phyloP scores from a whole-genome alignment of 768 basidiomycete genomes.

The Dictyophora rubrovolvata region DNA sequence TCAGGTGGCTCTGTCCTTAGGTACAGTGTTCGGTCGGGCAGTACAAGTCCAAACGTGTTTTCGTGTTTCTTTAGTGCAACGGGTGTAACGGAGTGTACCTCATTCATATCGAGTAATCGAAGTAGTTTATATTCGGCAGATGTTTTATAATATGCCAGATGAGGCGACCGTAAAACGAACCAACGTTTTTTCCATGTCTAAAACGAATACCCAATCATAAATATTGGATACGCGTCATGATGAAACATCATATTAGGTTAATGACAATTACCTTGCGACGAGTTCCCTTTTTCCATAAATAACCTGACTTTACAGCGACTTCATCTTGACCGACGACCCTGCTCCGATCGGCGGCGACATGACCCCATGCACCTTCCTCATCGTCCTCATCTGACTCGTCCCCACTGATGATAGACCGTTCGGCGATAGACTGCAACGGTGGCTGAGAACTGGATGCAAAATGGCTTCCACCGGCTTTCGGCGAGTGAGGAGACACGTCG shows the following conservation, averaged over 20 bases:
- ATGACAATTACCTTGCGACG: constrained; percentile 69
- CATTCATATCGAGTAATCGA: constrained; percentile 73
- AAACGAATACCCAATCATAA: constrained; percentile 5
- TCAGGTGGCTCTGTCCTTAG: constrained; percentile 62
- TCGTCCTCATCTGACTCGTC: constrained; percentile 62
- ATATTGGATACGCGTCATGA: constrained; percentile 3
- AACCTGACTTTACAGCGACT: constrained; percentile 76
- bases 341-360: constrained; percentile 35
- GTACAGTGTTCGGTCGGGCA: constrained; percentile 83
- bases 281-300: constrained; percentile 97
- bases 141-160: constrained; percentile 95
- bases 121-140: constrained; percentile 90
- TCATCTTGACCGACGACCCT: constrained; percentile 42
- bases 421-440: constrained; percentile 68
- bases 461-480: constrained; percentile 17
- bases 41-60: constrained; percentile 87
- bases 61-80: constrained; percentile 83
- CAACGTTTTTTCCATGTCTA: constrained; percentile 99
- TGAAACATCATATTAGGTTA: not conserved
- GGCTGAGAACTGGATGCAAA: constrained; percentile 31
- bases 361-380: constrained; percentile 52
- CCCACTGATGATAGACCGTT: constrained; percentile 50
- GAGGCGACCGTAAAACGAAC: constrained; percentile 90
- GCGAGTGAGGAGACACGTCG: constrained; percentile 25
- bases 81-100: constrained; percentile 83